phyloP scores from a whole-genome alignment of 2,329 filamentous ascomycete species.

The Venturiaceae sp. region DNA sequence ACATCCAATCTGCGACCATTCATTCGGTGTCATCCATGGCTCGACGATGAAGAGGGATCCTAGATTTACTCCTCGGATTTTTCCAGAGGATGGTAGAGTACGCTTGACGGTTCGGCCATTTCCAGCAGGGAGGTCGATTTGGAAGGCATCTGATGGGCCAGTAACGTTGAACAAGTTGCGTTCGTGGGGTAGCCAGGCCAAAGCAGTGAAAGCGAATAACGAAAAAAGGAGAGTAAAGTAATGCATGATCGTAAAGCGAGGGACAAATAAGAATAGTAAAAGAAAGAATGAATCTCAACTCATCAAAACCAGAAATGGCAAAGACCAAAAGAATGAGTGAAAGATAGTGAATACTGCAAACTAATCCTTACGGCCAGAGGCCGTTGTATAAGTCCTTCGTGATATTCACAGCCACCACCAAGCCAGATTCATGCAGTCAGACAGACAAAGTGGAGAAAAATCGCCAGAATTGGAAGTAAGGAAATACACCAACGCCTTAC shows the following conservation, averaged over 20 bases:
- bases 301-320: background rate
- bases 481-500: no score
- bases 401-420: background rate
- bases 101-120: background rate
- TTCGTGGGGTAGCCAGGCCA: background rate
- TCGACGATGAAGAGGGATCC: constrained; percentile 44
- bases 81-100: constrained; percentile 14
- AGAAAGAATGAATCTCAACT: background rate
- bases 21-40: constrained; percentile 40
- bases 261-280: background rate
- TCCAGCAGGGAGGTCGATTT: background rate
- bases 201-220: background rate
- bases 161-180: background rate
- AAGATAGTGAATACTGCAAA: no score
- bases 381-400: background rate
- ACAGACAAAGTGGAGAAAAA: background rate
- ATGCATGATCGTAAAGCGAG: background rate
- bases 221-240: background rate
- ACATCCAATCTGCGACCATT: constrained; percentile 42
- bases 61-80: constrained; percentile 47
- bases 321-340: background rate
- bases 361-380: background rate
- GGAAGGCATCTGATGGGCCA: background rate
- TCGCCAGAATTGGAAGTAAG: no score
- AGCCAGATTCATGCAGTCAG: background rate